Percentiles rank a stretch among this genome's conserved stretches.
phyloP scores from a whole-genome alignment of 1,139 yeast species.

The Kurtzmaniella natalensis region DNA sequence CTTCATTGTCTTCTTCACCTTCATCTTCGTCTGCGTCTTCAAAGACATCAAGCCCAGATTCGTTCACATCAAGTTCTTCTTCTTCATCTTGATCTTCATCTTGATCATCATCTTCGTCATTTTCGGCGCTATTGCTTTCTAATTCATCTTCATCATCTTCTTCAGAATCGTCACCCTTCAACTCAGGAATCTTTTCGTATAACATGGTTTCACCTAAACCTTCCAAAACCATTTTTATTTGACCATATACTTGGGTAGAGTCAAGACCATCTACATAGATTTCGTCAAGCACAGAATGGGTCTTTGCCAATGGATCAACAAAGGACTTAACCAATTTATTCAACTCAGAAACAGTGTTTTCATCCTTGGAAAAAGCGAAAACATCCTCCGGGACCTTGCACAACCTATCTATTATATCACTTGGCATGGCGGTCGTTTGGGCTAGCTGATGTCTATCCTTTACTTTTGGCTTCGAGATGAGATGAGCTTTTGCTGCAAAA shows the following conservation, averaged over 20 bases:
- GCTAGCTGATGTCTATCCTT: neutral
- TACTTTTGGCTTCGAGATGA: neutral
- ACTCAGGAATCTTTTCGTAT: slow-evolving; percentile 41
- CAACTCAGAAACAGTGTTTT: slow-evolving; percentile 1
- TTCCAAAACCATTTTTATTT: slow-evolving; percentile 77
- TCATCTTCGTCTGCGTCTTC: slow-evolving; percentile 16
- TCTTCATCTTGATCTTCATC: slow-evolving; percentile 13
- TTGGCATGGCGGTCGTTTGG: slow-evolving; percentile 7
- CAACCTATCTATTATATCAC: slow-evolving; percentile 18
- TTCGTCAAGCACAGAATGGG: slow-evolving; percentile 73
- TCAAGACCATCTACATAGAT: slow-evolving; percentile 83
- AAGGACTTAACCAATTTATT: slow-evolving; percentile 36
- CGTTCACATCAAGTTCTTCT: slow-evolving; percentile 19
- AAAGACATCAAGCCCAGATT: slow-evolving; percentile 15
- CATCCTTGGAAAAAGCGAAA: slow-evolving; percentile 17
- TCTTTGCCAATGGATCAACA: slow-evolving; percentile 61
- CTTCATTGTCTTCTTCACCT: slow-evolving; percentile 15
- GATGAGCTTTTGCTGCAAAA: slow-evolving; percentile 5
- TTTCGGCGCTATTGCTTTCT: slow-evolving; percentile 6
- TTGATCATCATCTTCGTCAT: slow-evolving; percentile 14
- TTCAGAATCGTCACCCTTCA: slow-evolving; percentile 18
- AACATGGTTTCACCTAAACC: slow-evolving; percentile 58
- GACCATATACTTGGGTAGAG: slow-evolving; percentile 92
- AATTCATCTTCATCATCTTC: slow-evolving; percentile 4
- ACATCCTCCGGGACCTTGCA: slow-evolving; percentile 23